Evolutionary conservation across 2,329 filamentous ascomycete genomes (phyloP).

Genomic region (Tricladium varicosporioides): DNA sequence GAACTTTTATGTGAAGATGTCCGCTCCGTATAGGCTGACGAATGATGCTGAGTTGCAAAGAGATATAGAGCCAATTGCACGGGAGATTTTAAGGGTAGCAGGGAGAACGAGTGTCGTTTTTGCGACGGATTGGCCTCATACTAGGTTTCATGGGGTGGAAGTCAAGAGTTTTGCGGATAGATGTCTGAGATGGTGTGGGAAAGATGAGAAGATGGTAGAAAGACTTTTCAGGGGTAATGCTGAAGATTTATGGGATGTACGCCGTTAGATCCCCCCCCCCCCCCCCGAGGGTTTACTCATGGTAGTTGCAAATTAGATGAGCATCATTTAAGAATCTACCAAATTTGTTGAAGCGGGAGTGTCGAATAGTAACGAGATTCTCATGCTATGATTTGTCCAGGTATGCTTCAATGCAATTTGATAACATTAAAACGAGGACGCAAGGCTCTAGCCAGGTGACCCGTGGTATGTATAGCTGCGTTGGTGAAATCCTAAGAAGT

Average conservation of each 20-base stretch:
- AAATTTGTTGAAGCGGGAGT: too few species aligned
- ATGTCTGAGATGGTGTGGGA: slow-evolving; percentile 52
- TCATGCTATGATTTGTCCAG: too few species aligned
- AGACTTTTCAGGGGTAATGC: slow-evolving; percentile 56
- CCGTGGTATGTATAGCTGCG: too few species aligned
- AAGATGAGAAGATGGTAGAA: slow-evolving; percentile 42
- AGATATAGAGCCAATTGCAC: slow-evolving; percentile 47
- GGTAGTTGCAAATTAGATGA: too few species aligned
- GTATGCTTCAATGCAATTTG: too few species aligned
- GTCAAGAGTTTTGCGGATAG: slow-evolving; percentile 53
- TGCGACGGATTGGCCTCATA: slow-evolving; percentile 65
- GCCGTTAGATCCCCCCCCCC: too few species aligned
- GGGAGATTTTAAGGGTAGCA: slow-evolving; percentile 46
- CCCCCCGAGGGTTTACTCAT: too few species aligned
- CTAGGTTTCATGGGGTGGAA: slow-evolving; percentile 56
- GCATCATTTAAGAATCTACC: too few species aligned
- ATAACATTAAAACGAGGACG: too few species aligned
- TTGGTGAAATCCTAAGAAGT: too few species aligned
- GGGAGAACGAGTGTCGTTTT: slow-evolving; percentile 46
- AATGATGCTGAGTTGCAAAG: slow-evolving; percentile 38
- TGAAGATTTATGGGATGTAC: slow-evolving; percentile 45
- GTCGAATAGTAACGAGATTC: too few species aligned
- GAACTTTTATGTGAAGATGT: slow-evolving; percentile 37
- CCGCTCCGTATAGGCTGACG: slow-evolving; percentile 55
- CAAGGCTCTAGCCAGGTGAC: too few species aligned